Percentiles rank a stretch among this genome's conserved stretches.
phyloP scores from a whole-genome alignment of 331 rosid genomes.

The Arachis monticola region DNA sequence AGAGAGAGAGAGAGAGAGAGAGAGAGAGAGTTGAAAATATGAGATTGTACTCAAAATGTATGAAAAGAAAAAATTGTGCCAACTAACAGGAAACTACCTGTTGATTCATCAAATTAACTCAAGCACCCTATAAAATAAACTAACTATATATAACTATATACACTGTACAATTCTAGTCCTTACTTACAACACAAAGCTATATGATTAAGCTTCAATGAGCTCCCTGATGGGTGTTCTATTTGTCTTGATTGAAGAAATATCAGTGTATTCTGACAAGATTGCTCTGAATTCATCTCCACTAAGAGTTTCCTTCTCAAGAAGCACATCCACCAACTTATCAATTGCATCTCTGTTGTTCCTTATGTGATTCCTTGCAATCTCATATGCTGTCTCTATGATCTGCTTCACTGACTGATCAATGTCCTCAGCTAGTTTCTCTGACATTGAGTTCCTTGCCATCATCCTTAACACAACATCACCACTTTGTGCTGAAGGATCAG shows the following conservation, averaged over 20 bases:
- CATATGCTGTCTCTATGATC: conserved; percentile 58
- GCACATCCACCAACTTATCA: conserved; percentile 67
- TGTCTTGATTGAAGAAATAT: conserved; percentile 43
- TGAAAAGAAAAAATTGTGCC: not conserved
- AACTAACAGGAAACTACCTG: not conserved
- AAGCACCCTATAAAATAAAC: not conserved
- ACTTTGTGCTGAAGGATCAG: conserved; percentile 57
- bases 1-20: not conserved
- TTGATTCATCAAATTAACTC: not conserved
- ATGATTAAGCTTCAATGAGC: conserved; percentile 54
- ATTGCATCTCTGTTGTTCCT: conserved; percentile 70
- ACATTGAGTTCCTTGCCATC: conserved; percentile 77
- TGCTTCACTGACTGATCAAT: conserved; percentile 58
- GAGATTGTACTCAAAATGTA: not conserved
- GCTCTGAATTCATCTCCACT: conserved; percentile 78
- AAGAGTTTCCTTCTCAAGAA: conserved; percentile 72
- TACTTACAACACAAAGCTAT: too few species aligned
- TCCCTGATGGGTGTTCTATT: conserved; percentile 42
- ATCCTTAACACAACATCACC: conserved; percentile 72
- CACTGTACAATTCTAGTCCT: too few species aligned
- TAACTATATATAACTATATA: too few species aligned
- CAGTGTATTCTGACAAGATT: conserved; percentile 62
- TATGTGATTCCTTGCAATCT: conserved; percentile 67
- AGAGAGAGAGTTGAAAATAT: not conserved
- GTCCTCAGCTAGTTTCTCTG: conserved; percentile 77